These are phyloP conservation scores for Turnera subulata DNA, from an alignment of 345 rosid species.

Conservation along the genomic window DNA sequence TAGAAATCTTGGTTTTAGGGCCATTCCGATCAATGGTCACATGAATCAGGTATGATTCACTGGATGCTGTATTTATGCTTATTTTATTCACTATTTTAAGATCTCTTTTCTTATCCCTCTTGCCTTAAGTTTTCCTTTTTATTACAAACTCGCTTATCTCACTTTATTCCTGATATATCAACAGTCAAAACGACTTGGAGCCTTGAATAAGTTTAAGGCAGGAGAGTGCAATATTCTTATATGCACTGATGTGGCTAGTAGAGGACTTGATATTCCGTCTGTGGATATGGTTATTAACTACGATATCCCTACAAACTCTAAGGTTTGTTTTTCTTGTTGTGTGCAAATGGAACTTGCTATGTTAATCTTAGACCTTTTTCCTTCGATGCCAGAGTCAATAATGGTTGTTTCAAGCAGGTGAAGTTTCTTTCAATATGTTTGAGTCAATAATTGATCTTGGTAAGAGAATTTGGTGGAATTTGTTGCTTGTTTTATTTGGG, in stretches of 20 bases:
- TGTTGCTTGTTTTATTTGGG: too few species aligned
- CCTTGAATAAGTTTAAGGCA: slow-evolving; percentile 87
- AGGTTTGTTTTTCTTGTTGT: slow-evolving; percentile 33
- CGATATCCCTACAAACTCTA: slow-evolving; percentile 79
- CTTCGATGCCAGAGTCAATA: too few species aligned
- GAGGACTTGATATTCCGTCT: slow-evolving; percentile 96
- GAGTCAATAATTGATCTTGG: too few species aligned
- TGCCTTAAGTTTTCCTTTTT: not conserved
- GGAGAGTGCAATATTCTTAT: slow-evolving; percentile 90
- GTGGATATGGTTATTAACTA: slow-evolving; percentile 96
- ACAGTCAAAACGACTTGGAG: slow-evolving; percentile 93
- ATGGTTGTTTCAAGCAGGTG: too few species aligned
- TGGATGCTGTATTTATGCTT: not conserved
- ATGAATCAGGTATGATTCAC: slow-evolving; percentile 67
- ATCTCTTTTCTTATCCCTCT: slow-evolving; percentile 1
- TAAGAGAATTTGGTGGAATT: too few species aligned
- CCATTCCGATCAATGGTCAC: slow-evolving; percentile 96
- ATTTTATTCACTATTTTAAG: not conserved
- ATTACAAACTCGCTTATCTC: not conserved
- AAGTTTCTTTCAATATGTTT: too few species aligned
- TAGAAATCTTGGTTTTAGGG: slow-evolving; percentile 82
- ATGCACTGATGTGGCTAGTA: slow-evolving; percentile 95
- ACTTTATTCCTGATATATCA: slow-evolving; percentile 3
- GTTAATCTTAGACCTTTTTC: too few species aligned
- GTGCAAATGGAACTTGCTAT: too few species aligned